These are phyloP conservation scores for Astragalus membranaceus DNA, from an alignment of 306 rosid genomes.

Conservation along the genomic window DNA sequence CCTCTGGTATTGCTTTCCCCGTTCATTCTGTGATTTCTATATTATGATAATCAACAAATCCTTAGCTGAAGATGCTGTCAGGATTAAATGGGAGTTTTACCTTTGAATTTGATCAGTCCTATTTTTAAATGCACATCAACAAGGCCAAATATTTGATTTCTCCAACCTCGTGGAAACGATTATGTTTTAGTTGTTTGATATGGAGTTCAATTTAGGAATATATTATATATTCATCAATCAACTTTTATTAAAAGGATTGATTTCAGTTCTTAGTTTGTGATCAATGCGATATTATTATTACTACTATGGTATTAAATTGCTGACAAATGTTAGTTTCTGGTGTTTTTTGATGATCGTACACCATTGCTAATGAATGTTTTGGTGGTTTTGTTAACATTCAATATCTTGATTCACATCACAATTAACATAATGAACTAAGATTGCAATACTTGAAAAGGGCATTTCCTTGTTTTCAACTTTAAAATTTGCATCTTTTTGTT, in stretches of 20 bases:
- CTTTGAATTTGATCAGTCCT: not conserved
- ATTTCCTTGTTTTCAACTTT: constrained; percentile 9
- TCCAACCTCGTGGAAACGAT: not conserved
- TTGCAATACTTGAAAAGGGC: not conserved
- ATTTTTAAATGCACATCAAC: not conserved
- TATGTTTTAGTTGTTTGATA: constrained; percentile 1
- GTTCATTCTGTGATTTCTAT: not conserved
- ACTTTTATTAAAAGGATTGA: not conserved
- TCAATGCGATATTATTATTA: constrained; percentile 3
- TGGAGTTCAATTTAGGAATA: constrained; percentile 4
- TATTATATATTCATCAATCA: not conserved
- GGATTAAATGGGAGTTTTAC: not conserved
- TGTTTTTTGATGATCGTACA: constrained; percentile 5
- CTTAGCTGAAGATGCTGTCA: not conserved
- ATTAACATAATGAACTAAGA: not conserved
- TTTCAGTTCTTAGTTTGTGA: not conserved
- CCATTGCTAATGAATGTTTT: not conserved
- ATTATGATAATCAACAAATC: not conserved
- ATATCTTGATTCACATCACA: not conserved
- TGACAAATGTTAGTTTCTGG: not conserved
- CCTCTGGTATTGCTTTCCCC: not conserved
- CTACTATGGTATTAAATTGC: not conserved
- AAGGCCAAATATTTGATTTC: not conserved
- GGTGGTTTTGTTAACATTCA: not conserved
- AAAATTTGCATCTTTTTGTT: constrained; percentile 11